Evolutionary conservation across 768 basidiomycete genomes (phyloP), one percentile per base, ranked within the genome.

Genomic region (Boletus pseudo-olivaceus): DNA sequence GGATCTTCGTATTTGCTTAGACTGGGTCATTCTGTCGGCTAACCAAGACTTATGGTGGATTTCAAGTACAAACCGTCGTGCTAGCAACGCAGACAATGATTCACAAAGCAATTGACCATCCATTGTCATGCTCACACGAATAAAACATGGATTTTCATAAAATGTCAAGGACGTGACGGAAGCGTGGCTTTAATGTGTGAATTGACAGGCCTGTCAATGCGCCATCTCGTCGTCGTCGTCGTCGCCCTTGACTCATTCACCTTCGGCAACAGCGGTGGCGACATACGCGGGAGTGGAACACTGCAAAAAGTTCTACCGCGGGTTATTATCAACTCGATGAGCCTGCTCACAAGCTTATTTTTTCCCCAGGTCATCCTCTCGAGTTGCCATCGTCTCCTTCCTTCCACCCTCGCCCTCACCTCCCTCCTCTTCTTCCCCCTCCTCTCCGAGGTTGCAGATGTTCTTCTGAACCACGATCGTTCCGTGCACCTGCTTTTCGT

Each of bases 401-500:
- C 33, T n/a, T 17, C 32, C 33, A 1, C 14, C 43, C 12, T n/a
- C 27, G 6, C 27, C 42, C 5, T 6, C 9, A 0, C n/a, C 11
- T 11, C 11, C 43, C 4, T 5, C 45, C 8, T 47, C 29, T 3
- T 23, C 14, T 11, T 47, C 38, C 41, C 46, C 46, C 27, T 46
- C n/a, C 51, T 20, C 43, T 30, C 15, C 49, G 34, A 32, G 32
- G 45, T 17, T 55, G 62, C 43, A 45, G 30, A 60, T 59, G 61
- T 51, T 53, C 63, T 52, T 54, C 35, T 65, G 55, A 59, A 37
- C 40, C 41, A 62, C 55, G 35, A 45, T 53, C 57, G 17, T 47
- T 52, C 53, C 10, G 29, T 33, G 46, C 32, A 49, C 43, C 37
- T 37, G 30, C 51, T 20, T 57, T 57, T 55, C 62, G 19, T 54